phyloP scores from a whole-genome alignment of 371 early-diverging fungal species.

The Paraphysoderma sedebokerense region DNA sequence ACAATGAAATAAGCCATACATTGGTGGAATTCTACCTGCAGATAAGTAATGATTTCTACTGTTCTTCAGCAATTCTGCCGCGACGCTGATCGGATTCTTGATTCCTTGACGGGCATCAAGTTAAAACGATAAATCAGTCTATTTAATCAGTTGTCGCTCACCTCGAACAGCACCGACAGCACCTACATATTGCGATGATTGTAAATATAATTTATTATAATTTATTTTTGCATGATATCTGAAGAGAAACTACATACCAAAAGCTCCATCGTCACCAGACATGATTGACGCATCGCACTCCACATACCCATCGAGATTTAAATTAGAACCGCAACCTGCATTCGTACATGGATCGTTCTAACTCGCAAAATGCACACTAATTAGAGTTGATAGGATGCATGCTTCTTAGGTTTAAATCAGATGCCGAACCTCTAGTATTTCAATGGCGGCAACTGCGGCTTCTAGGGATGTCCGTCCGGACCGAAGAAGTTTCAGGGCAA shows the following conservation, averaged over 20 bases:
- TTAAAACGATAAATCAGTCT: not conserved
- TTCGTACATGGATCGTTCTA: slow-evolving; percentile 26
- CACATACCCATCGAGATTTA: slow-evolving; percentile 49
- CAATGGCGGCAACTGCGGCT: slow-evolving; percentile 9
- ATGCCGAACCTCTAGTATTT: not conserved
- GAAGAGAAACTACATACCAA: too few species aligned
- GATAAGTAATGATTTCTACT: slow-evolving; percentile 22
- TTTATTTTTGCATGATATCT: too few species aligned
- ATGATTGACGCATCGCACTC: slow-evolving; percentile 82
- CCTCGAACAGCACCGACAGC: slow-evolving; percentile 52
- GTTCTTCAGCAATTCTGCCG: slow-evolving; percentile 23
- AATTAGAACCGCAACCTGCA: slow-evolving; percentile 55
- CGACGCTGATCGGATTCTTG: slow-evolving; percentile 45
- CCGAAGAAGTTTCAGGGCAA: slow-evolving; percentile 6
- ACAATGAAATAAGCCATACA: slow-evolving; percentile 7
- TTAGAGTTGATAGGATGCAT: too few species aligned
- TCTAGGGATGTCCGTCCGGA: slow-evolving; percentile 4
- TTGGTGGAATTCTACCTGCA: slow-evolving; percentile 53
- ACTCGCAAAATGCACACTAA: too few species aligned
- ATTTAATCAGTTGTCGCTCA: slow-evolving; percentile 2
- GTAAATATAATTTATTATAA: too few species aligned
- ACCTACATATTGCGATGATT: too few species aligned
- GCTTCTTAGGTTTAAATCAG: not conserved
- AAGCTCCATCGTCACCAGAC: slow-evolving; percentile 38
- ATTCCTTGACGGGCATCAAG: slow-evolving; percentile 17